Evolutionary conservation across 2,329 filamentous ascomycete genomes (phyloP).

Genomic region (Lachnellula cervina): DNA sequence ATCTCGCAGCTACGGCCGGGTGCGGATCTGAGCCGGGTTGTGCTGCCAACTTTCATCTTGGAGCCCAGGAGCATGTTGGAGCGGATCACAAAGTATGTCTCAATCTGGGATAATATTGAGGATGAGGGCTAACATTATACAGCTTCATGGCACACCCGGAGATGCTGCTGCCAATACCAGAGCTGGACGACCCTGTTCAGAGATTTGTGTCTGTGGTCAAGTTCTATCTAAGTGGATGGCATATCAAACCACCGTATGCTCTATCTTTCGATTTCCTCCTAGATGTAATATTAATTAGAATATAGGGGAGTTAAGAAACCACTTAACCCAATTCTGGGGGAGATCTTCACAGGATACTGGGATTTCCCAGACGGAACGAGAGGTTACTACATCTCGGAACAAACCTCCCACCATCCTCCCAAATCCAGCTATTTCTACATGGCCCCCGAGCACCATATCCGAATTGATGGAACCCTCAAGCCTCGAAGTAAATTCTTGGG

Average conservation of each 20-base stretch:
- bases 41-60: conserved; percentile 94
- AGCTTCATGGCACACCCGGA: conserved; percentile 99
- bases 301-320: conserved; percentile 93
- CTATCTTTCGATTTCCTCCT: neutral
- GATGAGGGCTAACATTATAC: conserved; percentile 19
- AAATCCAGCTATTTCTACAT: conserved; percentile 99
- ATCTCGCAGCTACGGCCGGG: conserved; percentile 95
- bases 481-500: conserved; percentile 92
- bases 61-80: conserved; percentile 98
- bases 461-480: conserved; percentile 93
- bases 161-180: conserved; percentile 81
- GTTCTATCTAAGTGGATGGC: conserved; percentile 98
- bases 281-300: neutral
- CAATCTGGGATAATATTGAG: neutral
- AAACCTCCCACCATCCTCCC: conserved; percentile 95
- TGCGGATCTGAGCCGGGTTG: conserved; percentile 89
- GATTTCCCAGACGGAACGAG: conserved; percentile 77
- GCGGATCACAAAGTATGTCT: conserved; percentile 87
- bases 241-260: conserved; percentile 90
- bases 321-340: conserved; percentile 91
- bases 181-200: conserved; percentile 81
- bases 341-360: conserved; percentile 95
- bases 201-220: conserved; percentile 94
- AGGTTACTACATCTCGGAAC: conserved; percentile 94
- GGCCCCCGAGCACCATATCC: conserved; percentile 87